Conservation (phyloP, 2,329 filamentous ascomycete genomes). For the Exophiala alcalophila region DNA sequence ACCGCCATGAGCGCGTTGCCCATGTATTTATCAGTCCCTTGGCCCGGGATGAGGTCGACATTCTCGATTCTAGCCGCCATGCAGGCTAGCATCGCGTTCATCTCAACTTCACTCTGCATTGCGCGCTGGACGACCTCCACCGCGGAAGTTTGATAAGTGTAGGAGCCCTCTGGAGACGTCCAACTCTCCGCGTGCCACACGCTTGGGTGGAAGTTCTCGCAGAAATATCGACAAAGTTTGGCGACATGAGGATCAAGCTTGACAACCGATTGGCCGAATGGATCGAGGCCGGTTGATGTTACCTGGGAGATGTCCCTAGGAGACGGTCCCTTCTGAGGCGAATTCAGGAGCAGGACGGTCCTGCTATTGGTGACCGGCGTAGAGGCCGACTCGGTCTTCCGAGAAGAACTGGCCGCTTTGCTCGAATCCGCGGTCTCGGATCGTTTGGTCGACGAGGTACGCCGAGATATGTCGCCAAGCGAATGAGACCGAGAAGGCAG, state of each 20-base stretch:
- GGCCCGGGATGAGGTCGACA: slow-evolving; percentile 21
- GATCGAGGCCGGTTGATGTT: slow-evolving; percentile 19
- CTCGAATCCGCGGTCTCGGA: too few species aligned
- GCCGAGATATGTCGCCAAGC: slow-evolving; percentile 1
- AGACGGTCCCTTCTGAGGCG: slow-evolving; percentile 2
- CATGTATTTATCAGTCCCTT: slow-evolving; percentile 27
- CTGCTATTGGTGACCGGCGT: not conserved
- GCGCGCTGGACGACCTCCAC: slow-evolving; percentile 19
- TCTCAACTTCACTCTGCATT: slow-evolving; percentile 28
- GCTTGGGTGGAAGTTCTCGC: slow-evolving; percentile 26
- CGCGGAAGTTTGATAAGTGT: slow-evolving; percentile 23
- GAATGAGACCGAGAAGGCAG: slow-evolving; percentile 8
- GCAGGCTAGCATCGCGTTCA: slow-evolving; percentile 28
- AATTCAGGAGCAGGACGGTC: slow-evolving; percentile 13
- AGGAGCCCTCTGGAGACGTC: slow-evolving; percentile 19
- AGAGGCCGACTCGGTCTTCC: not conserved
- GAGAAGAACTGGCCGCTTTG: too few species aligned
- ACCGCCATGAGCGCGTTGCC: slow-evolving; percentile 24
- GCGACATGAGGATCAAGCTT: slow-evolving; percentile 24
- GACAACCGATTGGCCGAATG: slow-evolving; percentile 25
- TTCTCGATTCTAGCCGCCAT: slow-evolving; percentile 27
- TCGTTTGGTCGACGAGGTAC: too few species aligned
- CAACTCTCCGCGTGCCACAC: slow-evolving; percentile 27
- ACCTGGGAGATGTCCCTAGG: slow-evolving; percentile 25
- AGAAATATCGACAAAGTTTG: slow-evolving; percentile 25